These are phyloP conservation scores for Echium plantagineum DNA, from an alignment of 257 asterid species.

Conservation along the genomic window DNA sequence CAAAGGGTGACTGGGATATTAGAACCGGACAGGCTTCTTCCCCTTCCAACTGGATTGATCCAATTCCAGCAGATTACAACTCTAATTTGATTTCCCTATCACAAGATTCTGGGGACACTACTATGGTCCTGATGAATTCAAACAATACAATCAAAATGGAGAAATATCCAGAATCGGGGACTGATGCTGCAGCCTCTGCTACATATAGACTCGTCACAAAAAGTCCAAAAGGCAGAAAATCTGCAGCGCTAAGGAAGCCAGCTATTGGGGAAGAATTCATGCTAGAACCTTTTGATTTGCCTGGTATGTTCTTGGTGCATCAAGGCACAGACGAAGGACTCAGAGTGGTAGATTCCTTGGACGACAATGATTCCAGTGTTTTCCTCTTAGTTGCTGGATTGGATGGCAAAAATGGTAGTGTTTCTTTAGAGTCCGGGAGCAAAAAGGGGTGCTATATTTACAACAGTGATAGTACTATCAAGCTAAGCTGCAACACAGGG, in stretches of 20 bases:
- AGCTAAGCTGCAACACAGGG: slow-evolving; percentile 33
- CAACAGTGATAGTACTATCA: slow-evolving; percentile 19
- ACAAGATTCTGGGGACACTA: slow-evolving; percentile 34
- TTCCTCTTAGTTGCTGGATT: slow-evolving; percentile 47
- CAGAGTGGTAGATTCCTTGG: slow-evolving; percentile 19
- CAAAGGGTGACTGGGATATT: slow-evolving; percentile 61
- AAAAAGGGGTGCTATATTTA: slow-evolving; percentile 41
- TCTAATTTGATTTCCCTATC: slow-evolving; percentile 45
- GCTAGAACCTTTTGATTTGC: slow-evolving; percentile 60
- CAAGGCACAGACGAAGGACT: slow-evolving; percentile 39
- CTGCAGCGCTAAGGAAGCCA: slow-evolving; percentile 18
- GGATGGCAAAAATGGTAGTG: slow-evolving; percentile 26
- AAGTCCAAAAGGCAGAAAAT: slow-evolving; percentile 5
- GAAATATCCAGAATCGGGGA: slow-evolving; percentile 39
- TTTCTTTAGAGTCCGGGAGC: slow-evolving; percentile 49
- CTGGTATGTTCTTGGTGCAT: slow-evolving; percentile 48
- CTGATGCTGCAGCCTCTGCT: slow-evolving; percentile 40
- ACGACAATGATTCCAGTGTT: slow-evolving; percentile 13
- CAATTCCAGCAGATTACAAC: slow-evolving; percentile 39
- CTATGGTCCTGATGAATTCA: slow-evolving; percentile 29
- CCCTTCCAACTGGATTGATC: slow-evolving; percentile 45
- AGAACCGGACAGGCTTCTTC: slow-evolving; percentile 27
- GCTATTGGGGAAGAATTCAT: slow-evolving; percentile 31
- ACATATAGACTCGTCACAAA: slow-evolving; percentile 42
- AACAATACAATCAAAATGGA: slow-evolving; percentile 36